Conservation (phyloP, 75 land plant genomes). For the Gnetum montanum region DNA sequence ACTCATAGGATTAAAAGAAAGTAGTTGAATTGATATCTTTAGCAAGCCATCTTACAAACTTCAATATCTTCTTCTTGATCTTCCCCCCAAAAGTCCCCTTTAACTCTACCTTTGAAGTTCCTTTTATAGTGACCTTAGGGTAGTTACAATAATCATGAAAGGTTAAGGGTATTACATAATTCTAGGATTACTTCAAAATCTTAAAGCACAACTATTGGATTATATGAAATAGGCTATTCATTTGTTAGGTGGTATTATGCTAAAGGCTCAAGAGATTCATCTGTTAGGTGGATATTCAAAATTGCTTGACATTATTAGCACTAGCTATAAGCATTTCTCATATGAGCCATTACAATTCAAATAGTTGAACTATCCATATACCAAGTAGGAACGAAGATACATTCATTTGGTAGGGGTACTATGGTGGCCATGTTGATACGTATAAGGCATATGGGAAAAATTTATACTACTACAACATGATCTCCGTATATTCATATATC, state of each 20-base stretch:
- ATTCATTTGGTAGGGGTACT: neutral
- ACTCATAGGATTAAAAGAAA: too few species aligned
- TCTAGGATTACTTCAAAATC: neutral
- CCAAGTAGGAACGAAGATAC: neutral
- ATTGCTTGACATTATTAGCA: slow-evolving; percentile 5
- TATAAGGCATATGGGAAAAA: neutral
- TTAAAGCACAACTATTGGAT: neutral
- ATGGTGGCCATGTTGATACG: slow-evolving; percentile 3
- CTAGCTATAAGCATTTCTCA: neutral
- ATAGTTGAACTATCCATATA: neutral
- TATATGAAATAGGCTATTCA: slow-evolving; percentile 8
- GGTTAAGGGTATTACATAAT: too few species aligned
- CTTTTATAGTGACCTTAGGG: too few species aligned
- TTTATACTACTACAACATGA: neutral
- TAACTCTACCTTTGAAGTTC: too few species aligned
- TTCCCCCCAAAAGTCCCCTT: too few species aligned
- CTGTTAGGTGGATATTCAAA: slow-evolving; percentile 4
- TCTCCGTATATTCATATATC: slow-evolving; percentile 4
- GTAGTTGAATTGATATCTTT: too few species aligned
- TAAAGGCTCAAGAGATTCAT: slow-evolving; percentile 5
- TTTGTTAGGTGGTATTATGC: slow-evolving; percentile 10
- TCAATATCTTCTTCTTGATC: too few species aligned
- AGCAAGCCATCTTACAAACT: too few species aligned
- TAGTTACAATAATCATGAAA: too few species aligned
- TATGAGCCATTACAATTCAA: neutral